Evolutionary conservation across 78 protist genomes (phyloP).

Genomic region (Salpingoeca rosetta): DNA sequence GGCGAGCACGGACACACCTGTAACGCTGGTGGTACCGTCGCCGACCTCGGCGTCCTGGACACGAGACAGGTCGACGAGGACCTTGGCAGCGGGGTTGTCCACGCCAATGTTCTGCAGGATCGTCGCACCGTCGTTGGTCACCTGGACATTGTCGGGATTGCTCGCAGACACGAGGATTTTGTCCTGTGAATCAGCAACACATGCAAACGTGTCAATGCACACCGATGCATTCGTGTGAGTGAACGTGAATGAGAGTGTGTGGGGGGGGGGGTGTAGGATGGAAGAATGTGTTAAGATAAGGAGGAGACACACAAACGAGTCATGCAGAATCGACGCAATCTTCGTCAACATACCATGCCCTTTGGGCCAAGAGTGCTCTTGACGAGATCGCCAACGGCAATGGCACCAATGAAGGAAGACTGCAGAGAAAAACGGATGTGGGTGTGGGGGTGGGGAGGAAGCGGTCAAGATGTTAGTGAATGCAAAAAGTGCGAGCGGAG

Average conservation of each 20-base stretch:
- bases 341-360: constrained; percentile 86
- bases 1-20: not conserved
- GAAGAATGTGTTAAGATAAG: too few relatives aligned
- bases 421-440: too few relatives aligned
- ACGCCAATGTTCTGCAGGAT: constrained; percentile 79
- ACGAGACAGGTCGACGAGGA: constrained; percentile 82
- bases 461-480: too few relatives aligned
- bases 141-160: constrained; percentile 22
- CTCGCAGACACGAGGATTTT: constrained; percentile 81
- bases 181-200: constrained; percentile 71
- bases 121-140: constrained; percentile 99
- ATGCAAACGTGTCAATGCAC: too few relatives aligned
- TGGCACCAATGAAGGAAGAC: constrained; percentile 79
- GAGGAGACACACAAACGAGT: too few relatives aligned
- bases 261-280: too few relatives aligned
- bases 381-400: constrained; percentile 94
- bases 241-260: too few relatives aligned
- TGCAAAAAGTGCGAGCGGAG: not conserved
- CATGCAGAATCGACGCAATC: too few relatives aligned
- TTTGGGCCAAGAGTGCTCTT: constrained; percentile 99
- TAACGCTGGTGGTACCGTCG: constrained; percentile 93
- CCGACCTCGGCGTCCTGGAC: constrained; percentile 98
- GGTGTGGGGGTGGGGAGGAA: too few relatives aligned
- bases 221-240: too few relatives aligned
- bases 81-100: constrained; percentile 95